Percentiles rank a stretch among this genome's conserved stretches.
Conservation (phyloP, 129 eudicot species). For the Silybum marianum region DNA sequence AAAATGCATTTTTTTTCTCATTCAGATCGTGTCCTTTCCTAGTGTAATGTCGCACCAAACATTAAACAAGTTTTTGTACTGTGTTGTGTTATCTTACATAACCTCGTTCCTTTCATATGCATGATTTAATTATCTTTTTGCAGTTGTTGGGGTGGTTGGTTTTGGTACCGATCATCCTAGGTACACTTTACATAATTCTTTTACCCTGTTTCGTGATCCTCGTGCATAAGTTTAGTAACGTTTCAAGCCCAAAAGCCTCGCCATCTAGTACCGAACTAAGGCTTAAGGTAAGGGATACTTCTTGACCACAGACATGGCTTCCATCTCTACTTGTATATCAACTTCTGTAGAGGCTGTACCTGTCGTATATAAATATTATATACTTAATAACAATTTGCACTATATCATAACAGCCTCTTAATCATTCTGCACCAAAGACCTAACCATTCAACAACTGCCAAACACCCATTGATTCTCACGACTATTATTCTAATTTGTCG, state of each 20-base stretch:
- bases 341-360: background rate
- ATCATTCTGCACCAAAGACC: too few relatives aligned
- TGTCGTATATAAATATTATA: background rate
- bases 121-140: constrained; percentile 5
- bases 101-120: background rate
- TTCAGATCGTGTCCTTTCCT: background rate
- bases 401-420: too few relatives aligned
- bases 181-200: constrained; percentile 29
- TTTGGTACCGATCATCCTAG: constrained; percentile 38
- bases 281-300: constrained; percentile 34
- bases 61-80: background rate
- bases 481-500: too few relatives aligned
- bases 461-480: too few relatives aligned
- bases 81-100: background rate
- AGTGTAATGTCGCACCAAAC: background rate
- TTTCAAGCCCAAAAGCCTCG: constrained; percentile 26
- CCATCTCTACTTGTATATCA: background rate
- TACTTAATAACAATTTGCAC: too few relatives aligned
- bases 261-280: constrained; percentile 23
- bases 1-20: background rate
- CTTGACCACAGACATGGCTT: background rate
- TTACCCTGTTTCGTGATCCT: constrained; percentile 32
- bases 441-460: too few relatives aligned
- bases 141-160: constrained; percentile 45
- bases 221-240: constrained; percentile 25